A percentile compares a stretch with the other conserved stretches of the same genome.
phyloP scores from a whole-genome alignment of 2,329 filamentous ascomycete genomes.

The Xylaria sp. region DNA sequence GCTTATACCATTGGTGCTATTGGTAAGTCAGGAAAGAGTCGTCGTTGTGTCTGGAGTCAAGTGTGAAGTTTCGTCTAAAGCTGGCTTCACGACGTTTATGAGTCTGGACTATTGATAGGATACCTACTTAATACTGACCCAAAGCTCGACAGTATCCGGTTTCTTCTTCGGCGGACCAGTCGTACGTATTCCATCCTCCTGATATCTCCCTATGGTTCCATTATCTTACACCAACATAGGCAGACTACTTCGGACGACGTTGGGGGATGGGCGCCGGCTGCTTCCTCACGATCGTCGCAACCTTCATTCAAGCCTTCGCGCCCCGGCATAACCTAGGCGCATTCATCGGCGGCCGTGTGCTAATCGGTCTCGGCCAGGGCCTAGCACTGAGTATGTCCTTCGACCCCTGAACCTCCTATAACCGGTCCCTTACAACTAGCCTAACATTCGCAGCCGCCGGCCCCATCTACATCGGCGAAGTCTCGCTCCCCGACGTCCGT shows the following conservation, averaged over 20 bases:
- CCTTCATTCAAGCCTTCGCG: constrained; percentile 62
- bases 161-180: constrained; percentile 64
- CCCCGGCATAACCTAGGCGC: constrained; percentile 55
- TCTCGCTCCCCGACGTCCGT: too few relatives aligned
- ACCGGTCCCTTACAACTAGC: too few relatives aligned
- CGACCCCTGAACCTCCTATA: too few relatives aligned
- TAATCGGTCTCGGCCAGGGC: constrained; percentile 67
- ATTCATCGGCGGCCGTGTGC: constrained; percentile 63
- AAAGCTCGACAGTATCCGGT: constrained; percentile 44
- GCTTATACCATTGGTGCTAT: constrained; percentile 67
- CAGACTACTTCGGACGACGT: constrained; percentile 58
- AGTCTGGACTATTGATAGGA: too few relatives aligned
- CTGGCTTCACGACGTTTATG: too few relatives aligned
- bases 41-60: background rate
- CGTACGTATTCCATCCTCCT: constrained; percentile 30
- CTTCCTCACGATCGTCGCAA: constrained; percentile 59
- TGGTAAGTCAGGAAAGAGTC: background rate
- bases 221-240: constrained; percentile 22
- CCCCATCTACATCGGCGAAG: too few relatives aligned
- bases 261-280: constrained; percentile 61
- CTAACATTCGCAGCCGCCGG: too few relatives aligned
- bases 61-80: background rate
- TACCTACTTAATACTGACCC: background rate
- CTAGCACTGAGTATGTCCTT: constrained; percentile 39
- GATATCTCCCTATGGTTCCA: background rate